Evolutionary conservation across 1,284 basidiomycete species (phyloP).

Genomic region (Papiliotrema fonsecae): DNA sequence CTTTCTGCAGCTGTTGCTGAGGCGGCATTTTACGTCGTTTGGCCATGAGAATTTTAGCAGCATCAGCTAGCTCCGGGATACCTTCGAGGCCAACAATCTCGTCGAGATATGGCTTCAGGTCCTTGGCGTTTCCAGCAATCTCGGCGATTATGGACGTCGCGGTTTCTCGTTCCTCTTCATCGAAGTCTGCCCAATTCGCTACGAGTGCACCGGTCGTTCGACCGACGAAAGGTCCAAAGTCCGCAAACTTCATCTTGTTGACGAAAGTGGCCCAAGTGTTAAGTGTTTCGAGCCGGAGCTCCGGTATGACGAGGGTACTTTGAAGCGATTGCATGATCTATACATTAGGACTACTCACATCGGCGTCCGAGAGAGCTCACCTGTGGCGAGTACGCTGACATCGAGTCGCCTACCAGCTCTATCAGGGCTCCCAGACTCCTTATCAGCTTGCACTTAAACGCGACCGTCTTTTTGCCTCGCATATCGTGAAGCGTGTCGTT

Average conservation of each 20-base stretch:
- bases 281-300: conserved; percentile 73
- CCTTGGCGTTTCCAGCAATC: conserved; percentile 59
- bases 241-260: conserved; percentile 61
- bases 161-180: conserved; percentile 53
- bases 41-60: conserved; percentile 53
- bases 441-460: conserved; percentile 67
- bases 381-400: conserved; percentile 76
- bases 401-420: conserved; percentile 62
- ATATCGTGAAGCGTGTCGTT: conserved; percentile 79
- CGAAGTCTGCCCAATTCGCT: conserved; percentile 66
- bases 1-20: conserved; percentile 59
- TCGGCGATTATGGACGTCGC: conserved; percentile 68
- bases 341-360: neutral
- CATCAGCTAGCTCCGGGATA: conserved; percentile 61
- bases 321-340: conserved; percentile 97
- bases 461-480: conserved; percentile 63
- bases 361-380: conserved; percentile 53
- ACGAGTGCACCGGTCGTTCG: conserved; percentile 83
- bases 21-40: conserved; percentile 56
- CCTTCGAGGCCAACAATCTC: conserved; percentile 73
- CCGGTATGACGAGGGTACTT: conserved; percentile 66
- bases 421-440: conserved; percentile 75
- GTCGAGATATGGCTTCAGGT: conserved; percentile 56
- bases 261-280: conserved; percentile 79
- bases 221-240: conserved; percentile 80